phyloP scores from a whole-genome alignment of 169 alveolate species.

The Cryptosporidium sp. region DNA sequence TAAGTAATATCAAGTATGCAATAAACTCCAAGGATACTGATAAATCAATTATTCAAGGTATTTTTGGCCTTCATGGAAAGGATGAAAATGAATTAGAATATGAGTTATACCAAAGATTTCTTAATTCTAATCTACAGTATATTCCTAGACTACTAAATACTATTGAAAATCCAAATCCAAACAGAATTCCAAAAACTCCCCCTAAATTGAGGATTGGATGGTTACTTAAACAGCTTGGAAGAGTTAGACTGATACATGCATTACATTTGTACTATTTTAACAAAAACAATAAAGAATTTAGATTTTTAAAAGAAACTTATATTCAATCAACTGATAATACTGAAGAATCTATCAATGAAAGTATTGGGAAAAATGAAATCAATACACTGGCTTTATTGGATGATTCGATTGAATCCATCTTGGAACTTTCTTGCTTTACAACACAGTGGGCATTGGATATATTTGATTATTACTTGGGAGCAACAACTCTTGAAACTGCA shows the following conservation, averaged over 20 bases:
- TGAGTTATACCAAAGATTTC: conserved; percentile 8
- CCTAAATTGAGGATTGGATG: conserved; percentile 70
- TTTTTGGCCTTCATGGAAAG: not conserved
- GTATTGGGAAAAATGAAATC: conserved; percentile 6
- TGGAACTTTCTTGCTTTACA: conserved; percentile 61
- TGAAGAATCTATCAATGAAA: not conserved
- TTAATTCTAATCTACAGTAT: conserved; percentile 23
- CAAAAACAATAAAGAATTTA: not conserved
- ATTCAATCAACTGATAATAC: not conserved
- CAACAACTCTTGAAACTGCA: conserved; percentile 63
- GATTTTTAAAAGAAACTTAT: not conserved
- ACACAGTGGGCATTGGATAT: conserved; percentile 75
- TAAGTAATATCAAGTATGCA: conserved; percentile 40
- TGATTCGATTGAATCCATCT: conserved; percentile 47
- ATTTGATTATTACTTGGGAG: conserved; percentile 73
- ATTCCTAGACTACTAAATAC: conserved; percentile 26
- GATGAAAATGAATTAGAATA: conserved; percentile 6
- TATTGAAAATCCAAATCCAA: conserved; percentile 58
- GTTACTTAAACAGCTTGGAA: conserved; percentile 62
- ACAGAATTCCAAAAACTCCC: conserved; percentile 54
- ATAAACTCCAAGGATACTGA: not conserved
- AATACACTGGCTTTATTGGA: conserved; percentile 36
- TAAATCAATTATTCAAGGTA: not conserved
- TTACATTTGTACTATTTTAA: conserved; percentile 13
- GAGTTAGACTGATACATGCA: conserved; percentile 40